Conservation (phyloP, 2,329 filamentous ascomycete species). For the Metarhizium album region DNA sequence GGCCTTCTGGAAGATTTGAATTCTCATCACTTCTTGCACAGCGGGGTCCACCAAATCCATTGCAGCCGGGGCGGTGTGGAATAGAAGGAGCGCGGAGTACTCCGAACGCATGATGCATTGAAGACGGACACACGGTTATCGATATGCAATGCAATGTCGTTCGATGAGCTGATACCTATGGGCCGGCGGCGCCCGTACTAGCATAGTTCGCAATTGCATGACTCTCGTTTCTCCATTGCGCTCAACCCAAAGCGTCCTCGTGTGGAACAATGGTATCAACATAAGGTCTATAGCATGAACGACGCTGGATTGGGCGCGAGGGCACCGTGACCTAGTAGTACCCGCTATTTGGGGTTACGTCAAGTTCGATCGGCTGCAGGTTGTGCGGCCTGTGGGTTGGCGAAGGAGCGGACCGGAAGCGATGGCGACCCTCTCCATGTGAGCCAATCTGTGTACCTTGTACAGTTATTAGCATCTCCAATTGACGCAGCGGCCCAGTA, state of each 20-base stretch:
- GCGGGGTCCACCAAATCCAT: no score
- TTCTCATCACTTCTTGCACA: no score
- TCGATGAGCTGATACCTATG: not conserved
- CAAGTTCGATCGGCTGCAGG: constrained; percentile 1
- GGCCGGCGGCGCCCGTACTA: not conserved
- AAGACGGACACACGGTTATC: not conserved
- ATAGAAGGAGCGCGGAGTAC: no score
- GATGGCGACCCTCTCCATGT: not conserved
- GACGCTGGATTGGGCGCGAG: not conserved
- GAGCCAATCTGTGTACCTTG: not conserved
- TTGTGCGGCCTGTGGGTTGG: not conserved
- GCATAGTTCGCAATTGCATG: not conserved
- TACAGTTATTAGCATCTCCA: not conserved
- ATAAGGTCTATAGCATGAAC: not conserved
- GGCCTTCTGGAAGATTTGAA: no score
- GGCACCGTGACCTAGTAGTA: not conserved
- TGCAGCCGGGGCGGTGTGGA: no score
- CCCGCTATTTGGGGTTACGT: no score
- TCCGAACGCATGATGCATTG: not conserved
- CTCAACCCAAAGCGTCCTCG: not conserved
- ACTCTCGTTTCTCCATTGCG: not conserved
- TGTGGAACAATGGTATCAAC: not conserved
- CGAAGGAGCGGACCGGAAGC: not conserved
- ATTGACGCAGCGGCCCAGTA: no score
- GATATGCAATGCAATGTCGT: not conserved